Percentiles rank a stretch among this genome's conserved stretches.
Evolutionary conservation across 2,329 filamentous ascomycete genomes (phyloP).

Genomic region (Apiospora marii): DNA sequence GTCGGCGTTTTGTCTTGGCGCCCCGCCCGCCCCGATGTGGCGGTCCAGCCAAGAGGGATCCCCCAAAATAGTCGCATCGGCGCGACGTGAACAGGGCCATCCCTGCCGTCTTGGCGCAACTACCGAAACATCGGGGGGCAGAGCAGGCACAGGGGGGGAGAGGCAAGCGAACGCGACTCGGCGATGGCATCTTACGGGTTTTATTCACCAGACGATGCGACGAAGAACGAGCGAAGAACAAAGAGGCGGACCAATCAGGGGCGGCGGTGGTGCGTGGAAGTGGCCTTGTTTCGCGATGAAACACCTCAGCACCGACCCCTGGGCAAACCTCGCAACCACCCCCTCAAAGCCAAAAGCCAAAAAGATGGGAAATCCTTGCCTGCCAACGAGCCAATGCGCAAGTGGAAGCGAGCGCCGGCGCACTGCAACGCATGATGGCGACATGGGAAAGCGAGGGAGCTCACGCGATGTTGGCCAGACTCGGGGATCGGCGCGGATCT

Average conservation of each 20-base stretch:
- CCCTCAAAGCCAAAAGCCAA: background rate
- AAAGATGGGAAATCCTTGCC: background rate
- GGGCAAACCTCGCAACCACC: too few relatives aligned
- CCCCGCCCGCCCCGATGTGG: background rate
- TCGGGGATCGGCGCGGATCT: background rate
- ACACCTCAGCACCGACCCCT: constrained; percentile 1
- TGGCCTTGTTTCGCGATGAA: constrained; percentile 16
- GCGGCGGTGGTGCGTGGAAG: background rate
- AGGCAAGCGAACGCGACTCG: background rate
- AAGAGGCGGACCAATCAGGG: background rate
- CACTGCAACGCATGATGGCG: background rate
- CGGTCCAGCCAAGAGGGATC: background rate
- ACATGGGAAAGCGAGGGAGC: background rate
- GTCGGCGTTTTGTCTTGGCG: constrained; percentile 19
- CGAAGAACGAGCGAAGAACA: background rate
- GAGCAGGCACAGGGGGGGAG: background rate
- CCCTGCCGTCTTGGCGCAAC: background rate
- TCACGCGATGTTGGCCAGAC: background rate
- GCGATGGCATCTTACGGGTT: background rate
- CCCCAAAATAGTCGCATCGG: background rate
- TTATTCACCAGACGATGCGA: background rate
- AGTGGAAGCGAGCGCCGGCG: background rate
- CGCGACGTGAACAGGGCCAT: background rate
- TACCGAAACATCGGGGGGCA: background rate
- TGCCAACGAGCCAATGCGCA: background rate